Evolutionary conservation across 768 basidiomycete genomes (phyloP), one percentile per base, ranked within the genome.

Genomic region (Xerocomellus intermedius): DNA sequence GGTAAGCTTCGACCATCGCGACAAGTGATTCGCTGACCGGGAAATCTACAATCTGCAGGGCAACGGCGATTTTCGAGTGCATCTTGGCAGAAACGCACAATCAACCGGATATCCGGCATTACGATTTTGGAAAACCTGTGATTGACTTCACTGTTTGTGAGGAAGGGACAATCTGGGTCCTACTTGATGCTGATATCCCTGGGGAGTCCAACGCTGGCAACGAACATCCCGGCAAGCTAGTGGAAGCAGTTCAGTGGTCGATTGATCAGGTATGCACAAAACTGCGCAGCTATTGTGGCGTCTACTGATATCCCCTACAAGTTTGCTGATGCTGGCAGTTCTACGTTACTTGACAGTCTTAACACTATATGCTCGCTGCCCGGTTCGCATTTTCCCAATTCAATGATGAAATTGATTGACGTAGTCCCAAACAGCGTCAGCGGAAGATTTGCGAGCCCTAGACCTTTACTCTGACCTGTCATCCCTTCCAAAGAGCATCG

Each of bases 41-140:
- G n/a, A 8, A 50, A 14, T 28, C 42, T 50, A 5, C 33, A 30
- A 51, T 51, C 24, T 55, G 33, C 64, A 92, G 91, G 19, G 81
- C 83, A 4, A 84, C 85, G 1, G 88, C 89, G 0, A 62, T 93
- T 10, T 92, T 91, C 68, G 75, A 70, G 46, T 75, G 73, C 70
- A 66, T 59, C 54, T 72, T 61, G 70, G 69, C 66, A 56, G 71
- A 52, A 45, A 57, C 42, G 44, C 60, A 38, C 49, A 61, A 57
- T 42, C 60, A 38, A 39, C 60, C 56, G 45, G 62, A 41, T 52
- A 57, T 83, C 37, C 67, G 68, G 16, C 62, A 72, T 22, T 68
- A 82, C 26, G 79, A 86, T 63, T 77, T 90, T 47, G 73, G 72
- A 8, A 73, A 70, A 42, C 89, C 89, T 14, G 73, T 91, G 5